Evolutionary conservation across 805 yeast genomes (phyloP).

Genomic region (Yarrowia sp.): DNA sequence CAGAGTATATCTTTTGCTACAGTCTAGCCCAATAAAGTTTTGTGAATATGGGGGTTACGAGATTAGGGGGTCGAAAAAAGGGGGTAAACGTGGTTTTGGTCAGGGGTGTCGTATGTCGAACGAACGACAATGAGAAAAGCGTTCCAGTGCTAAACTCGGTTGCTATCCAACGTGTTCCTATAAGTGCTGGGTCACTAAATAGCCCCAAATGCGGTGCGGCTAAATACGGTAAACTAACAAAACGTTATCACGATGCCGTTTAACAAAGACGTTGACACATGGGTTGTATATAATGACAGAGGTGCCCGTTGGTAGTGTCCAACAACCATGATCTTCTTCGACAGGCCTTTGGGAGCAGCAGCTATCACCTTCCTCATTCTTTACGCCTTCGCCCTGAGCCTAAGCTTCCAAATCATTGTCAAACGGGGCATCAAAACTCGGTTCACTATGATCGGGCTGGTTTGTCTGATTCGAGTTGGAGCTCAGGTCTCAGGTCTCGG

Average conservation of each 20-base stretch:
- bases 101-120: background rate
- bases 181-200: too few relatives aligned
- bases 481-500: background rate
- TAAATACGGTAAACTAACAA: background rate
- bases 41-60: background rate
- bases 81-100: too few relatives aligned
- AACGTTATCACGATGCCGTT: background rate
- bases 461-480: slow-evolving; percentile 3
- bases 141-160: too few relatives aligned
- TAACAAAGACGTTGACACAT: background rate
- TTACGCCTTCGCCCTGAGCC: background rate
- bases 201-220: background rate
- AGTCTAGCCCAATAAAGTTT: background rate
- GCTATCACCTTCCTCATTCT: slow-evolving; percentile 1
- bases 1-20: background rate
- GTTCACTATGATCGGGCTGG: background rate
- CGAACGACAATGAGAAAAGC: too few relatives aligned
- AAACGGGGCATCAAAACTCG: background rate
- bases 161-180: too few relatives aligned
- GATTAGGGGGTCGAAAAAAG: background rate
- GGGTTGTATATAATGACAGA: background rate
- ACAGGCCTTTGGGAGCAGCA: slow-evolving; percentile 2
- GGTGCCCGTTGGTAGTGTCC: background rate
- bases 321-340: background rate
- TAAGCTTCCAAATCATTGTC: background rate